Base-by-base conservation (phyloP, 371 early-diverging fungal species). In the Conidiobolus incongruus region DNA sequence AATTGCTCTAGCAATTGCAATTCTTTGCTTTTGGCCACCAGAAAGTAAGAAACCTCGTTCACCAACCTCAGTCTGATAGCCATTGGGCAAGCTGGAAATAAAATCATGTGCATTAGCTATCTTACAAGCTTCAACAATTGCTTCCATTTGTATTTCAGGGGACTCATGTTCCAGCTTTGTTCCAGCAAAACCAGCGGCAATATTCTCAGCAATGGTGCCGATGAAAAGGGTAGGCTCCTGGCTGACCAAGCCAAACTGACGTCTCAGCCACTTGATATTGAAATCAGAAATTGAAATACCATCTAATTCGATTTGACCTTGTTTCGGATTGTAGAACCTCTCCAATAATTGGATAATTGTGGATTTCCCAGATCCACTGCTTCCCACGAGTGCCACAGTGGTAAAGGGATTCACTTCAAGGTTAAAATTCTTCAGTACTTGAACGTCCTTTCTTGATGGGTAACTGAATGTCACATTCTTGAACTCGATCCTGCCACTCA, bases 171-270 rank as follows among this genome's bases (percentile, higher is more conserved):
- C 52, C 12, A 48, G 33, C 11, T 16, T 1, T 7, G 46, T 38
- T 1, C 52, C 48, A 24, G 40, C 38, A 33, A 69, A 56, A 39
- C 77, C 72, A 5, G 67, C 64, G 33, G 69, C 45, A 35, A 90
- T 63, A 58, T 91, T 91, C 53, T 86, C 74, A 43, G 61, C 56
- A 41, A 90, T 74, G 17, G 78, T 72, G 31, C 70, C 72, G 36
- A 78, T 75, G 60, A 89, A 89, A 12, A 90, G 58, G 17, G 77
- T 68, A 16, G 91, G 91, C 49, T 89, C 89, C 55, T 86, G 85
- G 8, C 72, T 63, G 19, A 91, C 92, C 35, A 86, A 60, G 38
- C 84, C 86, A 44, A 90, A 75, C 39, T 68, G 72, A 37, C 61
- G 59, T 12, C 90, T 78, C 13, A 85, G 56, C 61, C 68, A 72